phyloP scores from a whole-genome alignment of 495 filamentous ascomycete genomes.

The Acidomyces sp. region DNA sequence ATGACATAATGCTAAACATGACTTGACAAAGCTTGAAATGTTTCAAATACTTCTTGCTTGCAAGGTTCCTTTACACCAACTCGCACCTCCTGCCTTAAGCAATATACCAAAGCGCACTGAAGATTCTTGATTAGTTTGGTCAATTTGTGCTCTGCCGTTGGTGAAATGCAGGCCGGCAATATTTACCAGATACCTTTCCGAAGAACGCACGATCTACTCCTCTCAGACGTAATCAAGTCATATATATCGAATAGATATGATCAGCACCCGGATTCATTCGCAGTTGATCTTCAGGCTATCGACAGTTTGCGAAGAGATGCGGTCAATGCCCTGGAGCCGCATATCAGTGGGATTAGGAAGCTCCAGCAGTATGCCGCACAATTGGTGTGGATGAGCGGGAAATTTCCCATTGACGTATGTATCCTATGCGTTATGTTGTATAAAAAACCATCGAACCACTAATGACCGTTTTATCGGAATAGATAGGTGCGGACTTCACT shows the following conservation, averaged over 20 bases:
- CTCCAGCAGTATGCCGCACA: conserved; percentile 82
- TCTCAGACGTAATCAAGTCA: conserved; percentile 74
- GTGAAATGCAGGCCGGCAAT: conserved; percentile 28
- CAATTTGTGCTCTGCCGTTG: no score
- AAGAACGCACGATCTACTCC: conserved; percentile 58
- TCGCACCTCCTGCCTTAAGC: no score
- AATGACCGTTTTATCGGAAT: conserved; percentile 21
- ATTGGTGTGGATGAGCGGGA: conserved; percentile 83
- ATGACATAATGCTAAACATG: no score
- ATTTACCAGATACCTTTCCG: conserved; percentile 68
- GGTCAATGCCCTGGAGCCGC: conserved; percentile 74
- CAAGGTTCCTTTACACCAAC: no score
- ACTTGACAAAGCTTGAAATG: no score
- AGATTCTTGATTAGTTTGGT: conserved; percentile 3
- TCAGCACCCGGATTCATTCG: conserved; percentile 97
- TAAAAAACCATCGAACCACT: neutral
- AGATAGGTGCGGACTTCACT: conserved; percentile 90
- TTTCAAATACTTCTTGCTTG: no score
- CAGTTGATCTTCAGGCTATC: conserved; percentile 73
- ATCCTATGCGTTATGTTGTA: neutral
- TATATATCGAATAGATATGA: conserved; percentile 99
- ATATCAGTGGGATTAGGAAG: conserved; percentile 78
- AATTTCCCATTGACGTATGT: conserved; percentile 90
- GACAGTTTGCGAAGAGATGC: conserved; percentile 71
- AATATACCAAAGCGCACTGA: no score